Percentiles rank a stretch among this genome's conserved stretches.
These are phyloP conservation scores for cucumber (Cucumis sativus) DNA, from an alignment of 306 rosid species.

Conservation along the genomic window DNA sequence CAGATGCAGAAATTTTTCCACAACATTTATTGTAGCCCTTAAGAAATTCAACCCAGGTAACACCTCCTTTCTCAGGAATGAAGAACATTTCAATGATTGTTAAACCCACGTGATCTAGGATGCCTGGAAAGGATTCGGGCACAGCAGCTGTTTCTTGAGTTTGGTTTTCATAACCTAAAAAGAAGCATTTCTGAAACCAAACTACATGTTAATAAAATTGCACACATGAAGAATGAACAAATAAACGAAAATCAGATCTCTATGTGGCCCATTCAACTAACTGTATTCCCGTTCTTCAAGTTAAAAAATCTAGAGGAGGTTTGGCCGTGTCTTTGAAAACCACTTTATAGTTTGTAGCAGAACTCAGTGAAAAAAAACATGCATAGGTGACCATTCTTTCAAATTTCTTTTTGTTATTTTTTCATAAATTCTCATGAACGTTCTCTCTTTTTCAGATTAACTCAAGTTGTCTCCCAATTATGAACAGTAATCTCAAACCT, in stretches of 20 bases:
- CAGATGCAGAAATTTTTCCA: conserved; percentile 46
- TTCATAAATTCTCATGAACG: neutral
- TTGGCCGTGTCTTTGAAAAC: neutral
- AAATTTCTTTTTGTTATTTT: neutral
- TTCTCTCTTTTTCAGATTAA: neutral
- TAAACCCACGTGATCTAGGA: conserved; percentile 55
- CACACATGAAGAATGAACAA: neutral
- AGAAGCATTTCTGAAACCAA: conserved; percentile 49
- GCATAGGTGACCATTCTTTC: neutral
- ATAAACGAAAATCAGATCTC: neutral
- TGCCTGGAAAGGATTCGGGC: conserved; percentile 29
- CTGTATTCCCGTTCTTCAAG: neutral
- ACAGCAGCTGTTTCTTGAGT: conserved; percentile 13
- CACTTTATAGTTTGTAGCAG: neutral
- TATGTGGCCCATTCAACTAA: neutral
- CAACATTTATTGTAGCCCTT: conserved; percentile 65
- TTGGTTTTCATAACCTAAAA: conserved; percentile 24
- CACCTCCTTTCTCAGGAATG: conserved; percentile 34
- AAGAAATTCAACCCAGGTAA: conserved; percentile 64
- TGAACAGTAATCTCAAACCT: neutral
- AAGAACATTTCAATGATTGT: conserved; percentile 47
- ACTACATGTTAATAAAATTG: conserved; percentile 4
- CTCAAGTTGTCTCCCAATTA: neutral
- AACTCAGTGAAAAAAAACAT: neutral
- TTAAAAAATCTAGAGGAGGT: neutral